Evolutionary conservation across 352 stramenopile genomes (phyloP), one percentile per base, ranked within the genome.

Genomic region (Pythium aphanidermatum): DNA sequence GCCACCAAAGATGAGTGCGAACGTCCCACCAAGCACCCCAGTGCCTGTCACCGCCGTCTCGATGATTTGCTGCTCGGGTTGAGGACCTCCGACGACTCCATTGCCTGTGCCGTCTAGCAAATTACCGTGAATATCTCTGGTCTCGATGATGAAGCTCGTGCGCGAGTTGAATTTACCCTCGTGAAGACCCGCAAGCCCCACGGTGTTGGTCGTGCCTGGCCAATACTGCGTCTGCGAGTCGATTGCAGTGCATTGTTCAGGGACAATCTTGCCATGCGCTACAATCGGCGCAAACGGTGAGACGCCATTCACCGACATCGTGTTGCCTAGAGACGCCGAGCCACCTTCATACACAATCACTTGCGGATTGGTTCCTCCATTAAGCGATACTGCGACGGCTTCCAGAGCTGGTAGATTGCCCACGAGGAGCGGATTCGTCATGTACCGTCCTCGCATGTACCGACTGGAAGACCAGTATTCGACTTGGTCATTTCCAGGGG

Each of bases 101-200:
- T 75, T 74, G n/a, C 79, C 74, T 4, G 71, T 88, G 0, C 84
- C 92, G 40, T 95, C 66, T 5, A 98, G 70, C 26, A 90, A 52
- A 60, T 98, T 98, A 21, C 70, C 81, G 49, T 96, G 89, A 0
- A 74, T 47, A 51, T 98, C 95, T 5, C 89, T 71, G 14, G 87
- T 81, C 60, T 98, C 88, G 51, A 98, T 97, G 17, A 88, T 64
- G 48, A 98, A 98, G 20, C 59, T 86, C 14, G 74, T 82, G 0
- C 44, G 42, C 3, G 79, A 90, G 47, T 81, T 73, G 37, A 79
- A 89, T 19, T 58, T 82, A 11, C 76, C 81, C 6, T 51, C 71
- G 45, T 83, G 73, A 1, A 93, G 67, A 3, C 78, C 81, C 29
- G 75, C 51, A 8, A 72, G 62, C 0, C 78, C 78, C 2, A 84